Base-by-base conservation (phyloP, 2,329 filamentous ascomycete genomes). In the Paracoccidioides lutzii region DNA sequence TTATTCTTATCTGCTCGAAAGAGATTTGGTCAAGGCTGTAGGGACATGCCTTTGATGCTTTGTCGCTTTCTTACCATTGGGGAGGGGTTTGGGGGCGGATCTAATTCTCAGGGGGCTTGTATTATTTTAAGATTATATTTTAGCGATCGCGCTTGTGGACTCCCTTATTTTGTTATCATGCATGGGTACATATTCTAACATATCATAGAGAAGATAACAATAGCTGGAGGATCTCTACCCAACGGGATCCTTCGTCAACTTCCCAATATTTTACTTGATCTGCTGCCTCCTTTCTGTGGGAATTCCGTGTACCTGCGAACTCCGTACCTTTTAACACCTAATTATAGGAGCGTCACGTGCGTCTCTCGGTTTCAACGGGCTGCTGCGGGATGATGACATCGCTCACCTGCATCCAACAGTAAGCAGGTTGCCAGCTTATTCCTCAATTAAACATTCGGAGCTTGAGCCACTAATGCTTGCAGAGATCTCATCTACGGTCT, bases 101-200 rank as follows among this genome's bases (percentile, higher is more conserved):
- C 8, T 37, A 37, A 41, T 52, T 42, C 33, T 35, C 15, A 38
- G 49, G 33, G 49, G 49, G 9, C 28, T 7, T 52, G 37, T 52
- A 42, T 52, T 52, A 52, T 42, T 42, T 33, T 52, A 3, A 22
- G 37, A 30, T 41, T 52, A 41, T 41, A 28, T 52, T 30, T 8
- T 42, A 52, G 49, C 37, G 38, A 42, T 8, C 33, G 28, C 37
- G 37, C 37, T 32, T 22, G 35, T 35, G 22, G 38, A 10, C 22
- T n/a, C 22, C 8, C 38, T 42, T n/a, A 42, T 52, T 52, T 52
- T 41, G 38, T 52, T 52, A 52, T 41, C 38, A 52, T 52, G 22
- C 15, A 52, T 52, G 49, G 49, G 42, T 38, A 42, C 42, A 42
- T 33, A 52, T 22, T 14, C 12, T 42, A 52, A 12, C 38, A 52